Percentiles rank a stretch among this genome's conserved stretches.
Evolutionary conservation across 805 yeast species (phyloP).

Genomic region (Ogataea nakhonphanomensis): DNA sequence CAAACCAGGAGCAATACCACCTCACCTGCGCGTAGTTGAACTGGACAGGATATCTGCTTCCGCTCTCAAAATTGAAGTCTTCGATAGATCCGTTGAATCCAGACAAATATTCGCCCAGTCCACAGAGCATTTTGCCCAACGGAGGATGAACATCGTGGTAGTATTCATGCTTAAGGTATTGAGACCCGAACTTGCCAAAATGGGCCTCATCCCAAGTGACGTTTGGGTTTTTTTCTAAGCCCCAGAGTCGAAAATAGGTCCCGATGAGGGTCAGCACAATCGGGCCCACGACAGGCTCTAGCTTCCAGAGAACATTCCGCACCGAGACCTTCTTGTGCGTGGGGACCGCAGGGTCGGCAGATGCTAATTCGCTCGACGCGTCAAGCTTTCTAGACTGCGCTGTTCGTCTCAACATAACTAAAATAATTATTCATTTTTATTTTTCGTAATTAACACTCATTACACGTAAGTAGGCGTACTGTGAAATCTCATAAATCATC

Average conservation of each 20-base stretch:
- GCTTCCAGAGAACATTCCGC: not conserved
- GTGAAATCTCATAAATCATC: conserved; percentile 12
- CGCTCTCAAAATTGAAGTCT: conserved; percentile 63
- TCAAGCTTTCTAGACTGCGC: not conserved
- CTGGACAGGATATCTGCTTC: conserved; percentile 58
- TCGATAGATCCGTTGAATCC: conserved; percentile 68
- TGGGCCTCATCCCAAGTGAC: conserved; percentile 93
- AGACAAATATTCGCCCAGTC: conserved; percentile 79
- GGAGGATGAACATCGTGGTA: conserved; percentile 99
- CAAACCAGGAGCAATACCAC: conserved; percentile 64
- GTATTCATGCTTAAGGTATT: conserved; percentile 81
- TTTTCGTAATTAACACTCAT: conserved; percentile 12
- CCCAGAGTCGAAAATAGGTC: conserved; percentile 54
- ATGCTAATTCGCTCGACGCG: not conserved
- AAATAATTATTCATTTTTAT: not conserved
- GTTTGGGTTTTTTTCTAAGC: conserved; percentile 50
- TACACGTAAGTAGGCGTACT: conserved; percentile 11
- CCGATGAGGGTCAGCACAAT: conserved; percentile 43
- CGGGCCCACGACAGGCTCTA: conserved; percentile 40
- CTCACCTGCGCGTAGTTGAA: conserved; percentile 65
- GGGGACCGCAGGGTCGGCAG: not conserved
- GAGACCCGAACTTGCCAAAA: conserved; percentile 93
- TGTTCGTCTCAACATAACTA: conserved; percentile 5
- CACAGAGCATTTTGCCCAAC: conserved; percentile 89
- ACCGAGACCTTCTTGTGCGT: not conserved